Evolutionary conservation across 495 filamentous ascomycete genomes (phyloP).

Genomic region (Talaromyces thailandensis): DNA sequence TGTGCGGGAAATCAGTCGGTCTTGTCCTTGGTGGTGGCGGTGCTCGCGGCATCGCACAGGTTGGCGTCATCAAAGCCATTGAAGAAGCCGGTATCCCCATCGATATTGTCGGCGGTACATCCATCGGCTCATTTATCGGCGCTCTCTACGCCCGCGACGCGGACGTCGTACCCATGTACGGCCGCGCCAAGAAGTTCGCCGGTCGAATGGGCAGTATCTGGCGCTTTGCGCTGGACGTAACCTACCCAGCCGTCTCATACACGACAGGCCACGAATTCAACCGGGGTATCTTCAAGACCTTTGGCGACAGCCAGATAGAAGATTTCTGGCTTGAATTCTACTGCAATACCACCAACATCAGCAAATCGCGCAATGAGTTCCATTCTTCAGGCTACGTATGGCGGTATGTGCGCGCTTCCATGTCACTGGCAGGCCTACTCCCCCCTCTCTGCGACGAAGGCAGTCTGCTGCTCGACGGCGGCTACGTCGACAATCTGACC

Average conservation of each 20-base stretch:
- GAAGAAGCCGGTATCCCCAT: slow-evolving; percentile 96
- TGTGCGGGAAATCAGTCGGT: slow-evolving; percentile 92
- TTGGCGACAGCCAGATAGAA: slow-evolving; percentile 92
- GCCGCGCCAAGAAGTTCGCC: slow-evolving; percentile 91
- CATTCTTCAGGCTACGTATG: slow-evolving; percentile 94
- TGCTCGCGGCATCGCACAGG: slow-evolving; percentile 80
- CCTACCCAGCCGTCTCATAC: slow-evolving; percentile 90
- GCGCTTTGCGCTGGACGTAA: slow-evolving; percentile 91
- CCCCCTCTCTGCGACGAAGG: slow-evolving; percentile 95
- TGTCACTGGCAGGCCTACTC: slow-evolving; percentile 87
- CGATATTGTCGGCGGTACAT: slow-evolving; percentile 92
- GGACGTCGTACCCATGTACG: slow-evolving; percentile 94
- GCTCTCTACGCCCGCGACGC: slow-evolving; percentile 93
- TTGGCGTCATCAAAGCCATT: slow-evolving; percentile 88
- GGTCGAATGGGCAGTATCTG: slow-evolving; percentile 96
- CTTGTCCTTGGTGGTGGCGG: slow-evolving; percentile 91
- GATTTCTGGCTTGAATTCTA: slow-evolving; percentile 99
- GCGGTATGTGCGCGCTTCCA: slow-evolving; percentile 91
- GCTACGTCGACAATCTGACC: slow-evolving; percentile 95
- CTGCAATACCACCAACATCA: slow-evolving; percentile 98
- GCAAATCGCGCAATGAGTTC: slow-evolving; percentile 76
- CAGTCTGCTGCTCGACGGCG: slow-evolving; percentile 90
- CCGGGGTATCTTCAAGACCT: slow-evolving; percentile 96
- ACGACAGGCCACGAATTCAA: slow-evolving; percentile 99
- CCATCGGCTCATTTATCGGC: slow-evolving; percentile 96